Conservation (phyloP, 2,329 filamentous ascomycete genomes). For the Colletotrichum karsti region DNA sequence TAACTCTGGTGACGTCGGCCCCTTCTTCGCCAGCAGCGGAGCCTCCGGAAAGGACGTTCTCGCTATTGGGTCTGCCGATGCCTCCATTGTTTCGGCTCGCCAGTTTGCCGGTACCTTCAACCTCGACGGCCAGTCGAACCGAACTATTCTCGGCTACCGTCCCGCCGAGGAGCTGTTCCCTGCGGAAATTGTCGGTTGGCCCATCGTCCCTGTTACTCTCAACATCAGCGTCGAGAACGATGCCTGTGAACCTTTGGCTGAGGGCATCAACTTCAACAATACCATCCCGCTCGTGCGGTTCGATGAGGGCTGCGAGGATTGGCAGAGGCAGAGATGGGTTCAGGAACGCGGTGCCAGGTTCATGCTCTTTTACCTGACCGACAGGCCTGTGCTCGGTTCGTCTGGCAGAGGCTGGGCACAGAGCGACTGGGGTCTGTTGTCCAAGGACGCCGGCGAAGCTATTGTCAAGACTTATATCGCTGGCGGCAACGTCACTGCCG, state of each 20-base stretch:
- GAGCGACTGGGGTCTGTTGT: constrained; percentile 17
- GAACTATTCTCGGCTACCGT: constrained; percentile 35
- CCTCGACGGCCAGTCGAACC: constrained; percentile 31
- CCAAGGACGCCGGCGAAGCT: constrained; percentile 36
- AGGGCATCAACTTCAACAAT: constrained; percentile 11
- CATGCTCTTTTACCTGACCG: constrained; percentile 43
- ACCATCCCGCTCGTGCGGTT: constrained; percentile 23
- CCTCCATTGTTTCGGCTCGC: constrained; percentile 18
- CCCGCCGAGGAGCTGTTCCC: constrained; percentile 33
- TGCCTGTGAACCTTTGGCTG: constrained; percentile 33
- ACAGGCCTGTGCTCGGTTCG: constrained; percentile 27
- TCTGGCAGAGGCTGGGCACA: constrained; percentile 21
- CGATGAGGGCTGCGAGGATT: constrained; percentile 19
- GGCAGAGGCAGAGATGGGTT: constrained; percentile 39
- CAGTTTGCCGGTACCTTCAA: constrained; percentile 33
- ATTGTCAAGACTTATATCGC: constrained; percentile 38
- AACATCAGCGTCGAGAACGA: constrained; percentile 35
- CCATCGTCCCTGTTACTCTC: constrained; percentile 35
- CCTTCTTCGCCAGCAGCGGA: constrained; percentile 34
- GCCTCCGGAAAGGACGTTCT: constrained; percentile 36
- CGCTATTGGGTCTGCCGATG: constrained; percentile 31
- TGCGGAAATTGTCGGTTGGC: constrained; percentile 32
- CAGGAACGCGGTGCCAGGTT: constrained; percentile 37
- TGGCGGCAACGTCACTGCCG: constrained; percentile 40
- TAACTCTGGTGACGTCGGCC: constrained; percentile 29